Percentiles rank a stretch among this genome's conserved stretches.
Evolutionary conservation across 2,329 filamentous ascomycete species (phyloP).

Genomic region (Davidsoniella virescens): DNA sequence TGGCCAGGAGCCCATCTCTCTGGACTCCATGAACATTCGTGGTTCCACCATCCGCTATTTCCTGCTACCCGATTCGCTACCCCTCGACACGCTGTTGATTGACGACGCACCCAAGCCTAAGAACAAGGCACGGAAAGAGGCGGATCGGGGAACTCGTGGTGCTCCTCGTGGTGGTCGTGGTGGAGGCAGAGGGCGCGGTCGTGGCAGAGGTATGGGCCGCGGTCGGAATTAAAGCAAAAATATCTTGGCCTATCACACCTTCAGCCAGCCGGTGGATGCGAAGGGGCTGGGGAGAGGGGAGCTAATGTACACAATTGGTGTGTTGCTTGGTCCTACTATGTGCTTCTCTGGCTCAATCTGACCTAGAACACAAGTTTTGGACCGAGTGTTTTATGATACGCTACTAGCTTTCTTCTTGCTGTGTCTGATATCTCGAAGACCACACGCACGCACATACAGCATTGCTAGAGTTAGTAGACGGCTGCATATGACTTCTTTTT

Average conservation of each 20-base stretch:
- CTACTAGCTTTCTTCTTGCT: too few species aligned
- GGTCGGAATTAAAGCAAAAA: conserved; percentile 17
- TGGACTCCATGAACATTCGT: conserved; percentile 93
- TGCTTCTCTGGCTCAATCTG: too few species aligned
- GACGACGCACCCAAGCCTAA: conserved; percentile 97
- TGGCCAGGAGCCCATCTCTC: conserved; percentile 69
- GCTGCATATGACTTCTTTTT: not conserved
- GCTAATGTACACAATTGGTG: too few species aligned
- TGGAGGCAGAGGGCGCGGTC: conserved; percentile 37
- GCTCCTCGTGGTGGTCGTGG: conserved; percentile 32
- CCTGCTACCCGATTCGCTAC: conserved; percentile 89
- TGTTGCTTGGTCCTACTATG: too few species aligned
- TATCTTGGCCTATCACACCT: too few species aligned
- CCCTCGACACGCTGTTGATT: conserved; percentile 85
- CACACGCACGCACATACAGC: too few species aligned
- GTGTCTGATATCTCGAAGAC: too few species aligned
- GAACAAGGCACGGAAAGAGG: conserved; percentile 98
- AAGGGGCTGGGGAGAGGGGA: not conserved
- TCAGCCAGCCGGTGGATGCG: not conserved
- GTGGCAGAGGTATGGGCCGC: conserved; percentile 28
- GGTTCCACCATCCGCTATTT: conserved; percentile 93
- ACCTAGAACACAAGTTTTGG: too few species aligned
- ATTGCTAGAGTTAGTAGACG: not conserved
- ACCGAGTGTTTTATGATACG: too few species aligned
- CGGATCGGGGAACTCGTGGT: conserved; percentile 41